Percentiles rank a stretch among this genome's conserved stretches.
Conservation (phyloP, 176 grass and related monocot genomes). For the Pharus latifolius region DNA sequence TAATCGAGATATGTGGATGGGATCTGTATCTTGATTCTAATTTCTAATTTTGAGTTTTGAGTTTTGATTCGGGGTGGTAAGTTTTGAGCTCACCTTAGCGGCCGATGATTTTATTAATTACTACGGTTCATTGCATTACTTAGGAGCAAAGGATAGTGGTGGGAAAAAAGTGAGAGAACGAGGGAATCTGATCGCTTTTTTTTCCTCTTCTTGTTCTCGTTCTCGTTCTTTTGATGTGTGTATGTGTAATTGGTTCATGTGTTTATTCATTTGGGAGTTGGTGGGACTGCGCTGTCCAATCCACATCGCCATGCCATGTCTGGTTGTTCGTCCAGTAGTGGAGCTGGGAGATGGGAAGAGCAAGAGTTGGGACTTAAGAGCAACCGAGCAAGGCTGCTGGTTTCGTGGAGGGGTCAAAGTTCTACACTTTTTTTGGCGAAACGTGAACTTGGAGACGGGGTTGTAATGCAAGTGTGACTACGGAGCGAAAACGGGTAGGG, state of each 20-base stretch:
- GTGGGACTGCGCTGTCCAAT: conserved; percentile 31
- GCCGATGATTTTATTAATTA: conserved; percentile 34
- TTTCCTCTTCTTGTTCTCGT: background rate
- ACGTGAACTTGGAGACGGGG: no score
- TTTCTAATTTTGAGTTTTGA: conserved; percentile 11
- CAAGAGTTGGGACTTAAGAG: background rate
- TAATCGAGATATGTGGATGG: conserved; percentile 24
- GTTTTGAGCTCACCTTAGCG: conserved; percentile 17
- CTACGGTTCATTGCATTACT: conserved; percentile 23
- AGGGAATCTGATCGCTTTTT: conserved; percentile 29
- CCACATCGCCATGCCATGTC: background rate
- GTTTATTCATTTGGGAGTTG: conserved; percentile 13
- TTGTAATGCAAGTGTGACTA: no score
- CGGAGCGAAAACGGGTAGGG: no score
- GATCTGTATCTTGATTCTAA: conserved; percentile 23
- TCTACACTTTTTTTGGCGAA: no score
- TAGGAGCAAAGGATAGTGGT: conserved; percentile 30
- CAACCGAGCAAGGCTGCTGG: no score
- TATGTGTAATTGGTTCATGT: background rate
- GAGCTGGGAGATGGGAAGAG: background rate
- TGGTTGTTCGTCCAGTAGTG: background rate
- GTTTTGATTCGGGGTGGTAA: conserved; percentile 16
- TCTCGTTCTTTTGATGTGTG: background rate
- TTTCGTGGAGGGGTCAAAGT: no score
- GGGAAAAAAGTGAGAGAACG: background rate